Base-by-base conservation (phyloP, 352 stramenopile species). In the Globisporangium orthogonon region DNA sequence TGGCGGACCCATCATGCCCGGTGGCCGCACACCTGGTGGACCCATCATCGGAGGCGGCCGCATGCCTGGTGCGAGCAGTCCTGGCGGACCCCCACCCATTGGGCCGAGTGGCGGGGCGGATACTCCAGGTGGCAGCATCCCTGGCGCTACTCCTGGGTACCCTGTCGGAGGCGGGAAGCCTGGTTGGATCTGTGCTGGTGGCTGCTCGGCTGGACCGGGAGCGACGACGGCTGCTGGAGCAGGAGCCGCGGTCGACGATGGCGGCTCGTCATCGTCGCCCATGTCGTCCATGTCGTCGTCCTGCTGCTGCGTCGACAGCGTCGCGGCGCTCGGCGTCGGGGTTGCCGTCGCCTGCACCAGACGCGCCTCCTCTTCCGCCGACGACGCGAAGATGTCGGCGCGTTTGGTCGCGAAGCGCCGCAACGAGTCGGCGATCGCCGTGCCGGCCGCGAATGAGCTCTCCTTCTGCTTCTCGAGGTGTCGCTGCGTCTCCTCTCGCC, bases 381-480 rank as follows among this genome's bases (percentile, higher is more conserved):
- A 91, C n/a, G 77, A 90, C 28, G 89, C 91, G 63, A 98, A 98
- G 49, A 98, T 96, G 60, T 98, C 95, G 14, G 89, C 86, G 37
- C 90, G 74, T 49, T 97, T 96, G 28, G 81, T 90, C 15, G 95
- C 91, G 55, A 99, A 97, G 29, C 88, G 65, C 53, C 82, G 83
- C 13, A 99, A 80, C 56, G 97, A 99, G 58, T 91, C 85, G 49
- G 96, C 95, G 54, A 99, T 98, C 23, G 95, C 93, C 11, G 94
- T 83, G 3, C 95, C 96, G 39, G 89, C 89, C 1, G 97, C 96
- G 40, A 98, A 97, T 7, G 87, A 92, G 41, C 82, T 98, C 48
- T 98, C 93, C 44, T 98, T 98, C 58, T 99, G 96, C 68, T 98
- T 98, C 31, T 98, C 94, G 43, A 97, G 66, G 54, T 98, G 97